Percentiles rank a stretch among this genome's conserved stretches.
These are phyloP conservation scores for Telopea speciosissima DNA, from an alignment of 177 flowering plant species.

Conservation along the genomic window DNA sequence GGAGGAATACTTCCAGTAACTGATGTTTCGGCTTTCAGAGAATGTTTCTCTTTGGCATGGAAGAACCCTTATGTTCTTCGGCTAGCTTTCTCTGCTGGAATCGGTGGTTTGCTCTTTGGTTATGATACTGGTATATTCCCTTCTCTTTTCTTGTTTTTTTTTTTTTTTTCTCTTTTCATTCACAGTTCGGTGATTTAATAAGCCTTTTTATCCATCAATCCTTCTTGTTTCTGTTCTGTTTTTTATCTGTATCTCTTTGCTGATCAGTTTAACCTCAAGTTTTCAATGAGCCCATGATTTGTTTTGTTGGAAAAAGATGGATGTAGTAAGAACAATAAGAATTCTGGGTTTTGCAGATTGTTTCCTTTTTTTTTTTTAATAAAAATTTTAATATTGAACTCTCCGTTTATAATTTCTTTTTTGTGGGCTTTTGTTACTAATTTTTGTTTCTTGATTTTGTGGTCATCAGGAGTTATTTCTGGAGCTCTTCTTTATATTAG, in stretches of 20 bases:
- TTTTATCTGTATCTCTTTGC: background rate
- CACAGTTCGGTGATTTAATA: background rate
- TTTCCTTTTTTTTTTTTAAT: background rate
- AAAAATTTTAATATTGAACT: background rate
- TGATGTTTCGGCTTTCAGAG: constrained; percentile 47
- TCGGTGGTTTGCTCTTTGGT: constrained; percentile 71
- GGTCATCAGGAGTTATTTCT: constrained; percentile 61
- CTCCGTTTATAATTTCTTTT: too few relatives aligned
- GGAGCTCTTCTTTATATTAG: constrained; percentile 73
- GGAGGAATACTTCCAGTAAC: constrained; percentile 41
- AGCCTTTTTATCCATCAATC: too few relatives aligned
- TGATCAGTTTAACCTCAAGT: background rate
- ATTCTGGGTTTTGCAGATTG: background rate
- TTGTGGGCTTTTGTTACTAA: too few relatives aligned
- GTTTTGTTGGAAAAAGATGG: background rate
- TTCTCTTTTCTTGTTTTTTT: background rate
- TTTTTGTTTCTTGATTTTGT: background rate
- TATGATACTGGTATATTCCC: constrained; percentile 56
- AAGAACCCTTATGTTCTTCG: constrained; percentile 64
- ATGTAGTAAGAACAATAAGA: background rate
- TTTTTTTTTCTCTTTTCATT: constrained; percentile 6
- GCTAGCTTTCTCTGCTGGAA: constrained; percentile 69
- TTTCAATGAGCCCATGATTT: background rate
- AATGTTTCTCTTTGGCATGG: constrained; percentile 55
- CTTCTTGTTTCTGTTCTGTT: background rate